Percentiles rank a stretch among this genome's conserved stretches.
Conservation (phyloP, 257 asterid species). For the Solanum paucissectum region DNA sequence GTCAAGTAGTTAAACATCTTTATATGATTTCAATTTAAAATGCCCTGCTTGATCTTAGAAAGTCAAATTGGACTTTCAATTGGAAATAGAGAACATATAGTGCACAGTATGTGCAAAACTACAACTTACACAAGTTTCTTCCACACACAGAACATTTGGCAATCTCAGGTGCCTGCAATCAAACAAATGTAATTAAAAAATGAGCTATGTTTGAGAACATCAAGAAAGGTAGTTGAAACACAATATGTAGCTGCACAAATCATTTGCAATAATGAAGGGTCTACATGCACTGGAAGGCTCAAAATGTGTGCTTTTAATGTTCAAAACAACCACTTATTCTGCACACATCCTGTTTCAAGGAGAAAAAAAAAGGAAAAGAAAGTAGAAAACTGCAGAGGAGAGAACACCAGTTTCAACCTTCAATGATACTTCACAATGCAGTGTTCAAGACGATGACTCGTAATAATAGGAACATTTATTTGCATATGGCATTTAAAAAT, state of each 20-base stretch:
- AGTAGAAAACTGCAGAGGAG: neutral
- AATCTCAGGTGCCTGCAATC: constrained; percentile 71
- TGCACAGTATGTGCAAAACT: neutral
- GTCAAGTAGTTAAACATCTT: neutral
- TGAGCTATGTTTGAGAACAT: neutral
- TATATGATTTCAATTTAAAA: neutral
- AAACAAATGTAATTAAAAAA: neutral
- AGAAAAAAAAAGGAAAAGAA: neutral
- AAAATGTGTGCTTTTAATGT: neutral
- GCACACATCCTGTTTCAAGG: neutral
- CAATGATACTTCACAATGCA: neutral
- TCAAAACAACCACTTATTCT: neutral
- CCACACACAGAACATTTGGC: constrained; percentile 58
- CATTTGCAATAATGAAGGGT: neutral
- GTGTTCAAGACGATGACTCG: neutral
- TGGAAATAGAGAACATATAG: neutral
- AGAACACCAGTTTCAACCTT: neutral
- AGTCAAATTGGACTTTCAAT: neutral
- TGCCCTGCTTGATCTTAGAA: neutral
- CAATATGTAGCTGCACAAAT: neutral
- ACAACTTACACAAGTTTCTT: constrained; percentile 80
- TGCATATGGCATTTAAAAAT: neutral
- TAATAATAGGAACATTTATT: neutral
- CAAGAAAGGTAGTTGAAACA: neutral
- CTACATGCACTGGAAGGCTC: neutral